Base-by-base conservation (phyloP, 306 rosid species). In the Medicago lupulina region DNA sequence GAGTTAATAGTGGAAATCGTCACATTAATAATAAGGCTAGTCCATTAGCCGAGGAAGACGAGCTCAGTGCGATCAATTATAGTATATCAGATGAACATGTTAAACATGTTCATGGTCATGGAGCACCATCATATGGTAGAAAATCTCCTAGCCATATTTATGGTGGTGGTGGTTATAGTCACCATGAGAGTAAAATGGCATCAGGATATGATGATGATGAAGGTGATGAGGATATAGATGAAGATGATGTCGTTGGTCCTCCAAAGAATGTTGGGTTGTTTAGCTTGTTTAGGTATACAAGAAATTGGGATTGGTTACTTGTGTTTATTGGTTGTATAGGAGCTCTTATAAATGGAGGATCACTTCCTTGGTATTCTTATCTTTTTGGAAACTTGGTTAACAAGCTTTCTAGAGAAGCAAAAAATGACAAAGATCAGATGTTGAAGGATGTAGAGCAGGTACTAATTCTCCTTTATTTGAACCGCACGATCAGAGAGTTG, bases 301-400 rank as follows among this genome's bases (percentile, higher is more conserved):
- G 91, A 23, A 91, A 85, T 82, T 83, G 81, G 93, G 97, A 94
- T 80, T 79, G 85, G 71, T 64, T 90, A 70, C 89, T 94, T n/a
- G 88, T 94, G 72, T 58, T 91, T 55, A 65, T 94, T 78, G 98
- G 98, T 0, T 89, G 98, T 77, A n/a, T 91, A 38, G 98, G 97
- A 59, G 96, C 97, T 41, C 84, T 91, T 58, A 85, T 94, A 40
- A 90, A 94, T 80, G 96, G 98, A 17, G 98, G 97, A 14, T 85
- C 98, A 72, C 97, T 91, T 76, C 98, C 97, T 71, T 88, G 80
- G 80, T 94, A 87, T 79, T 94, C 98, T 44, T 81, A 54, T 82
- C 85, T 94, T 72, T 91, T 90, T 47, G 98, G 98, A 13, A 7
- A 76, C n/a, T 81, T 91, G 78, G 91, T 86, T 58, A 86, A 84